A percentile compares a stretch with the other conserved stretches of the same genome.
phyloP scores from a whole-genome alignment of 306 rosid genomes.

The Quercus glauca region DNA sequence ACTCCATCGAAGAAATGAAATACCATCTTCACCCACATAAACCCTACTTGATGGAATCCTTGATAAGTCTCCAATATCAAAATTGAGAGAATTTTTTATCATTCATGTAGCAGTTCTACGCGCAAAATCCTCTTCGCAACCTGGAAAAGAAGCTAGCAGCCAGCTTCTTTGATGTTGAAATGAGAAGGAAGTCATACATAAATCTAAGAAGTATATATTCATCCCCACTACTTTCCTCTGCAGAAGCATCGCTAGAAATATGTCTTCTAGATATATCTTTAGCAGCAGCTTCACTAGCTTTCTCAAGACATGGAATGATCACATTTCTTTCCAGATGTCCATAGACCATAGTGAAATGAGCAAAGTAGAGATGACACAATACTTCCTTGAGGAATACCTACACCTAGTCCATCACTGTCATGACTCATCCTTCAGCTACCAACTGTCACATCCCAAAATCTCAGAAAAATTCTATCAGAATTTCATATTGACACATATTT shows the following conservation, averaged over 20 bases:
- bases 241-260: constrained; percentile 8
- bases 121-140: constrained; percentile 73
- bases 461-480: too few species aligned
- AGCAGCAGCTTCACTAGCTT: constrained; percentile 27
- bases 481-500: too few species aligned
- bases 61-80: constrained; percentile 43
- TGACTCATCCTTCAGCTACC: too few species aligned
- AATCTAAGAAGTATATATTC: constrained; percentile 43
- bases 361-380: constrained; percentile 82
- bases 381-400: constrained; percentile 95
- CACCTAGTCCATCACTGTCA: constrained; percentile 22
- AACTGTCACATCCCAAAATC: too few species aligned
- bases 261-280: constrained; percentile 6
- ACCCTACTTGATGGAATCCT: constrained; percentile 41
- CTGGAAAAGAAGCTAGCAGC: constrained; percentile 63
- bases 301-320: constrained; percentile 70
- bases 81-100: constrained; percentile 58
- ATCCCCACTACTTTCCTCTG: constrained; percentile 16
- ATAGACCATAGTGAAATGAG: constrained; percentile 67
- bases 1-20: constrained; percentile 77
- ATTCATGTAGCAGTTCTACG: constrained; percentile 87
- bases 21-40: constrained; percentile 46
- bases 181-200: constrained; percentile 74
- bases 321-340: constrained; percentile 72
- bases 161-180: constrained; percentile 76